These are phyloP conservation scores for Cyclotella atomus DNA, from an alignment of 108 stramenopile species.

Conservation along the genomic window DNA sequence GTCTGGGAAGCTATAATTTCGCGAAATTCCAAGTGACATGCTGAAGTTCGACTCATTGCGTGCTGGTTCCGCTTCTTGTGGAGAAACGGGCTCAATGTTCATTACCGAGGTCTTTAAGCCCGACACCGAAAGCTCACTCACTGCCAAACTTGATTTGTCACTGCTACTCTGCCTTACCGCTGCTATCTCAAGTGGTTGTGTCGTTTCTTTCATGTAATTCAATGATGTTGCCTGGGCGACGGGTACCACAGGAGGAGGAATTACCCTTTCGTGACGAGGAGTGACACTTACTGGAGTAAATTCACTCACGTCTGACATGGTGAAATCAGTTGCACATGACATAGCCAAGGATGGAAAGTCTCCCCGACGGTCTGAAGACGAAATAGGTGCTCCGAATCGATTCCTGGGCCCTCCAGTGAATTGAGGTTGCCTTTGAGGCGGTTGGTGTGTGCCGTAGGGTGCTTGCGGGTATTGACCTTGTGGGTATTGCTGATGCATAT, in stretches of 20 bases:
- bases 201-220: slow-evolving; percentile 7
- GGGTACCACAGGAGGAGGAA: not conserved
- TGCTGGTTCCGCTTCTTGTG: not conserved
- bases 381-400: not conserved
- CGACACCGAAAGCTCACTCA: slow-evolving; percentile 32
- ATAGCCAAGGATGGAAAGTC: slow-evolving; percentile 28
- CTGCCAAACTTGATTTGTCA: slow-evolving; percentile 22
- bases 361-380: slow-evolving; percentile 10
- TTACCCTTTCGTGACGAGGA: not conserved
- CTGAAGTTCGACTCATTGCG: not conserved
- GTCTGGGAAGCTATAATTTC: slow-evolving; percentile 47
- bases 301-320: slow-evolving; percentile 44
- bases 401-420: slow-evolving; percentile 6
- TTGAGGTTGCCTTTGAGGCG: slow-evolving; percentile 18
- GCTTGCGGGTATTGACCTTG: slow-evolving; percentile 20
- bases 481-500: slow-evolving; percentile 31
- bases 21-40: slow-evolving; percentile 18
- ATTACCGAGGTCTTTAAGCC: slow-evolving; percentile 19
- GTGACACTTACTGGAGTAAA: slow-evolving; percentile 2
- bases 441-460: not conserved
- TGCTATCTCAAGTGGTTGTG: slow-evolving; percentile 1
- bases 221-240: not conserved
- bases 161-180: slow-evolving; percentile 21
- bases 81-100: not conserved
- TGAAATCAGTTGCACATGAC: slow-evolving; percentile 40